These are phyloP conservation scores for Aspergillus alliaceus DNA, from an alignment of 2,329 filamentous ascomycete genomes.

Conservation along the genomic window DNA sequence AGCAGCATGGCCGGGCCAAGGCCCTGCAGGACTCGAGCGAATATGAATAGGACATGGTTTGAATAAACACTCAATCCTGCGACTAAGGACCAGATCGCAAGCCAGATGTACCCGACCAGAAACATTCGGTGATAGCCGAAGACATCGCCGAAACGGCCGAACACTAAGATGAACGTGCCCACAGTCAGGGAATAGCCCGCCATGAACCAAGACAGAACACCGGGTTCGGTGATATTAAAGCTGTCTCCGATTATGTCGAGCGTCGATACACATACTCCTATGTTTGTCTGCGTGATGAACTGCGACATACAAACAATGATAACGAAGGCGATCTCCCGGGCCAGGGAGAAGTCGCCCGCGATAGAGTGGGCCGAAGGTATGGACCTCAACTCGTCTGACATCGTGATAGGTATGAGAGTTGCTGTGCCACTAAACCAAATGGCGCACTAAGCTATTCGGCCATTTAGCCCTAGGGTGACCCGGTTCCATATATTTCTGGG, in stretches of 20 bases:
- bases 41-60: constrained; percentile 52
- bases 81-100: constrained; percentile 37
- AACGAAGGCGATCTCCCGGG: constrained; percentile 35
- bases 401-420: background rate
- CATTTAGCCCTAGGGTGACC: too few relatives aligned
- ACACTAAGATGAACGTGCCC: constrained; percentile 41
- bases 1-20: constrained; percentile 61
- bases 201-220: constrained; percentile 56
- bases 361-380: constrained; percentile 16
- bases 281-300: constrained; percentile 50
- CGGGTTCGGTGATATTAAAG: constrained; percentile 47
- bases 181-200: constrained; percentile 56
- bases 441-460: background rate
- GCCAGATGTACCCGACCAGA: constrained; percentile 37
- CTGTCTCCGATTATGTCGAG: constrained; percentile 49
- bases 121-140: constrained; percentile 40
- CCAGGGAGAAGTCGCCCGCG: constrained; percentile 16
- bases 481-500: too few relatives aligned
- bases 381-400: background rate
- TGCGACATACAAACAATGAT: constrained; percentile 37
- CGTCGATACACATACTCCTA: constrained; percentile 51
- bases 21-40: constrained; percentile 56
- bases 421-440: background rate
- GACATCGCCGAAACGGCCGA: constrained; percentile 38
- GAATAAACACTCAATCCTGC: constrained; percentile 37